phyloP scores from a whole-genome alignment of 352 stramenopile species.

The Phytopythium chamaehyphon region DNA sequence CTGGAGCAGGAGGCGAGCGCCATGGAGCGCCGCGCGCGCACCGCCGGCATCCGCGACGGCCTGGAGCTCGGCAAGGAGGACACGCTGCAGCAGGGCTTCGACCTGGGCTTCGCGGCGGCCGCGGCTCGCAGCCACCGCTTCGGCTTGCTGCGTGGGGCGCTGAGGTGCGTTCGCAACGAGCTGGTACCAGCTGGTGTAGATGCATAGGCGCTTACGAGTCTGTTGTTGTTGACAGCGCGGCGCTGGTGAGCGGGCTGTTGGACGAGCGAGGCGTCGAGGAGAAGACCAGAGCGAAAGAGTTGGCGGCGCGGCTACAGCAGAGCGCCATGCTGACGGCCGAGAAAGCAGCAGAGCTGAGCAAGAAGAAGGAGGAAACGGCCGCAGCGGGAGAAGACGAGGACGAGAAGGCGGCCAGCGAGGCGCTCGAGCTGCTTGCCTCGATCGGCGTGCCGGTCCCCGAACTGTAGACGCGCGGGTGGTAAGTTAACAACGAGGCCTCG shows the following conservation, averaged over 20 bases:
- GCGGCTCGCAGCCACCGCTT: conserved; percentile 38
- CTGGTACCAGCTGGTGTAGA: neutral
- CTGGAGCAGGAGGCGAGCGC: conserved; percentile 46
- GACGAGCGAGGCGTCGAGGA: conserved; percentile 2
- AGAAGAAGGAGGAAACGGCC: too few species aligned
- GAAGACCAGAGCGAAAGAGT: conserved; percentile 4
- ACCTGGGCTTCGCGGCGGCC: conserved; percentile 40
- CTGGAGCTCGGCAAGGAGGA: conserved; percentile 69
- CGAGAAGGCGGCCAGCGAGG: conserved; percentile 4
- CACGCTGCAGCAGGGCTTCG: conserved; percentile 69
- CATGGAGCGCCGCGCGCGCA: conserved; percentile 55
- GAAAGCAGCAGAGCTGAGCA: conserved; percentile 1
- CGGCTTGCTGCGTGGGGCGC: conserved; percentile 38
- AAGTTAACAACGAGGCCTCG: neutral
- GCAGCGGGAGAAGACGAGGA: too few species aligned
- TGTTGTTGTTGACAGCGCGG: conserved; percentile 10
- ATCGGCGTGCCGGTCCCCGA: conserved; percentile 14
- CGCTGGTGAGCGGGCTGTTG: conserved; percentile 19
- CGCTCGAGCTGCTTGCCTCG: conserved; percentile 12
- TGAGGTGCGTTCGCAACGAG: conserved; percentile 20
- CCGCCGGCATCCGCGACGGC: conserved; percentile 63
- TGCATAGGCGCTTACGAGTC: neutral
- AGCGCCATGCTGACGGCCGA: conserved; percentile 19
- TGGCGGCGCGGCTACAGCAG: conserved; percentile 11
- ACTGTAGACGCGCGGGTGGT: neutral